Evolutionary conservation across 352 stramenopile genomes (phyloP), one percentile per base, ranked within the genome.

Genomic region (Phytophthora nicotianae): DNA sequence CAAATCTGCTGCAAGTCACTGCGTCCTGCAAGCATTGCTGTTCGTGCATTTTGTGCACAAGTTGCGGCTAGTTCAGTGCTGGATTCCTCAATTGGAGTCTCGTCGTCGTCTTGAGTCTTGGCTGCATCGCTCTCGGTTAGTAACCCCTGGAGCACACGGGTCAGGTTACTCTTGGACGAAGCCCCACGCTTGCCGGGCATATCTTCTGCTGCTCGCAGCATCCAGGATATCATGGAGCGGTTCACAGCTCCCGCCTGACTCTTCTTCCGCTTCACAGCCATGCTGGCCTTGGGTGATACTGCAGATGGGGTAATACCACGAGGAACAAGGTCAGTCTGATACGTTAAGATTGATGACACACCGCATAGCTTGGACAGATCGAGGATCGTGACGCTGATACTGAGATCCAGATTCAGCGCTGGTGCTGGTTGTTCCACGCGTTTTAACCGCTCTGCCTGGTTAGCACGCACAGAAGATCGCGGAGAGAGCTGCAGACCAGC

Each of bases 1-100:
- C 87, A 96, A 50, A 94, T 81, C 52, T 93, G 81, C 19, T 88
- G 70, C n/a, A 94, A 72, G 53, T 96, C 87, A 0, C 69, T 72
- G 2, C 86, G 70, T 5, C 85, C 84, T 26, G 81, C 79, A 7
- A 91, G 57, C 4, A 67, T 54, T 1, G 83, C 79, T 32, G 86
- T 74, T 9, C 50, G 71, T 8, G 83, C 67, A 64, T 93, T 92
- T 64, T 87, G 70, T 4, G 75, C 79, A 48, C 83, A 93, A 4
- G 74, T 82, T 11, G 69, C 55, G 29, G 69, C 69, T 49, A 77
- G 35, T 24, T 54, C 46, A 7, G 38, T 53, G 13, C 38, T 49
- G n/a, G 62, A 47, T 38, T 65, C 56, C 20, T 68, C 59, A 38
- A 49, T 23, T n/a, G 20, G 7, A 7, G 38, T 16, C 10, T 55